Conservation (phyloP, 345 rosid species). For the Eucalyptus regnans region DNA sequence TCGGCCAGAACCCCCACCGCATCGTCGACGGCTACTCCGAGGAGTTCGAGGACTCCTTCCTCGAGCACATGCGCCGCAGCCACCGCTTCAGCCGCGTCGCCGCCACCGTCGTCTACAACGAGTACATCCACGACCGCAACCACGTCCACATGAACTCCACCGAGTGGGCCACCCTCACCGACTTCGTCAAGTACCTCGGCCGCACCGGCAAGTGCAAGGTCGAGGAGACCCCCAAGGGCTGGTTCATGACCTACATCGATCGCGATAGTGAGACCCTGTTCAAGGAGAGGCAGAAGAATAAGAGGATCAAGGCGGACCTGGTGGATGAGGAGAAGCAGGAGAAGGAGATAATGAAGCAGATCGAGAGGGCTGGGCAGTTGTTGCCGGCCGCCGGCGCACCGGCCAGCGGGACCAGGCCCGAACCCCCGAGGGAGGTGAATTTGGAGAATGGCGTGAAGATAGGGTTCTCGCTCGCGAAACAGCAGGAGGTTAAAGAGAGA, state of each 20-base stretch:
- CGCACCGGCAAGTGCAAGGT: constrained; percentile 85
- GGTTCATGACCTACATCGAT: constrained; percentile 92
- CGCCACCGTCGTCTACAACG: constrained; percentile 94
- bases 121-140: constrained; percentile 77
- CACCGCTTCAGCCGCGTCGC: constrained; percentile 89
- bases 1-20: constrained; percentile 71
- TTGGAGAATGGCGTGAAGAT: constrained; percentile 55
- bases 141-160: constrained; percentile 96
- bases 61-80: constrained; percentile 72
- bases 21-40: constrained; percentile 82
- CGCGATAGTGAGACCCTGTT: constrained; percentile 76
- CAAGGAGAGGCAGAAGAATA: constrained; percentile 78
- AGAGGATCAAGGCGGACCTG: constrained; percentile 62
- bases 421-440: constrained; percentile 19
- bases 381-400: not conserved
- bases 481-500: constrained; percentile 24
- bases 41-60: constrained; percentile 66
- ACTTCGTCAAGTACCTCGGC: constrained; percentile 77
- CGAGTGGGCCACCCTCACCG: constrained; percentile 84
- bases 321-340: constrained; percentile 95
- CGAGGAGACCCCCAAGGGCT: constrained; percentile 92
- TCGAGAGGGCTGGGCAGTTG: constrained; percentile 56
- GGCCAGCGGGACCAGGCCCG: not conserved
- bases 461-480: constrained; percentile 56
- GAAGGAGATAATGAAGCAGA: constrained; percentile 68